Base-by-base conservation (phyloP, 73 alveolate species). In the Urostyla sp. region DNA sequence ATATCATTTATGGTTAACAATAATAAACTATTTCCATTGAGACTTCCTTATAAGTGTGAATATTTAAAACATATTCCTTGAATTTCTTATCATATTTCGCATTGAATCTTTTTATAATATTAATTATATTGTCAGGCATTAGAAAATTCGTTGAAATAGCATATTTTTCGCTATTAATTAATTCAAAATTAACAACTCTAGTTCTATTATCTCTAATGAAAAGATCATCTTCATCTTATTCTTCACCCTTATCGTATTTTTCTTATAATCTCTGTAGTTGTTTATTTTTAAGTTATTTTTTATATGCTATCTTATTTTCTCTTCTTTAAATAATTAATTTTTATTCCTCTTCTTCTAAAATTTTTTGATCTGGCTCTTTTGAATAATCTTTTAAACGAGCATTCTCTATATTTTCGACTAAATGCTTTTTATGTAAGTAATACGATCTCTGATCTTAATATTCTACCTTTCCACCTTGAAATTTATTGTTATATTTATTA, bases 31-130 rank as follows among this genome's bases (percentile, higher is more conserved):
- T 72, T 72, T 83, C 92, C 20, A 46, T 56, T 11, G 92, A 81
- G n/a, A 50, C 75, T 54, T 83, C 87, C 46, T 83, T 72, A 49
- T 83, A 73, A 11, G 54, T 48, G 24, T 73, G 55, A 57, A 83
- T 55, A 28, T 61, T 30, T 13, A 73, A 31, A 1, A 67, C 38
- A 81, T 82, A 73, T 57, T 83, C 92, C 36, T 44, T 72, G 34
- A 40, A 55, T 20, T 55, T 21, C 72, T 20, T 55, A 3, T n/a
- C 15, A 10, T 8, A 3, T 8, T 55, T 55, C 48, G 11, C 72
- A 26, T 11, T 24, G 15, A 11, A 55, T 46, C 28, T 55, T 21
- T 23, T 11, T 4, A n/a, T 3, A 8, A 55, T 55, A 6, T n/a
- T 21, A 3, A 55, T 8, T 40, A 55, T 26, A 4, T 55, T 46